These are phyloP conservation scores for Exophiala calicioides DNA, from an alignment of 2,329 filamentous ascomycete species.

Conservation along the genomic window DNA sequence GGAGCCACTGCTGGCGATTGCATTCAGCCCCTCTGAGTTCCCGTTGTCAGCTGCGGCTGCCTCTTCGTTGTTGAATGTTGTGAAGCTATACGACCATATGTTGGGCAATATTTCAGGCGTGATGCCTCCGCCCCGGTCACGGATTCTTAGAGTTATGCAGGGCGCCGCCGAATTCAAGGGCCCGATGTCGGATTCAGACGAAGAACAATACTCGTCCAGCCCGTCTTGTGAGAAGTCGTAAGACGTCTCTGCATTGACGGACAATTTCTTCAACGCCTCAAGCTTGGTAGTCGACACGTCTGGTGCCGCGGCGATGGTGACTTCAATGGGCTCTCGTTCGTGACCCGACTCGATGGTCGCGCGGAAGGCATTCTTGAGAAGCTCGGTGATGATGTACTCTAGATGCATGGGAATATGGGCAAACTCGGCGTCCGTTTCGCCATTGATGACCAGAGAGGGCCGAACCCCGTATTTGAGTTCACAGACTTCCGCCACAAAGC, in stretches of 20 bases:
- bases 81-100: constrained; percentile 97
- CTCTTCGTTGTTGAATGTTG: constrained; percentile 78
- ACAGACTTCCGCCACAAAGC: constrained; percentile 92
- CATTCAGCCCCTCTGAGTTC: constrained; percentile 66
- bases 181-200: constrained; percentile 22
- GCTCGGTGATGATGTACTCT: constrained; percentile 94
- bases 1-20: constrained; percentile 70
- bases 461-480: constrained; percentile 92
- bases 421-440: constrained; percentile 83
- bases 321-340: constrained; percentile 78
- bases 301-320: constrained; percentile 79
- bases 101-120: constrained; percentile 77
- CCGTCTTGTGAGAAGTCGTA: constrained; percentile 31
- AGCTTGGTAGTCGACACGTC: constrained; percentile 45
- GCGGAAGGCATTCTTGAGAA: constrained; percentile 95
- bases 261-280: constrained; percentile 28
- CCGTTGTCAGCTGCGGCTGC: constrained; percentile 50
- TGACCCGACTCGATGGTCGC: constrained; percentile 85
- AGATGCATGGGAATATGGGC: constrained; percentile 94
- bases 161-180: constrained; percentile 57
- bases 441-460: constrained; percentile 76
- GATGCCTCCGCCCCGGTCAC: constrained; percentile 93
- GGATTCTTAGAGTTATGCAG: constrained; percentile 91
- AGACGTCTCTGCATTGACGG: constrained; percentile 25
- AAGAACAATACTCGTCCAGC: constrained; percentile 29